Conservation (phyloP, 306 rosid genomes). For the Malus sieversii region DNA sequence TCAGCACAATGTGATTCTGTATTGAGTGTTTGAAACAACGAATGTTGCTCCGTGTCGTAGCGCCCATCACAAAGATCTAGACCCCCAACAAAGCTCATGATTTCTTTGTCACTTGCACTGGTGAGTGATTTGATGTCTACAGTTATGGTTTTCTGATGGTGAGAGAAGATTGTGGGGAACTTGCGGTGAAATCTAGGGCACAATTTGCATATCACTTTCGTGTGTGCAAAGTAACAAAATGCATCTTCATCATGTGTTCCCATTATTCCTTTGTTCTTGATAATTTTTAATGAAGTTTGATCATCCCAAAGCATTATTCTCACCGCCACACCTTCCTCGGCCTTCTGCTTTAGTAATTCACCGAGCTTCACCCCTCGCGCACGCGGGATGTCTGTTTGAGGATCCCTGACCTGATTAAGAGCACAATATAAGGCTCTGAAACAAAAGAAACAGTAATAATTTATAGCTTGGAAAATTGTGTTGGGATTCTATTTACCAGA, state of each 20-base stretch:
- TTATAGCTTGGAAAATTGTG: neutral
- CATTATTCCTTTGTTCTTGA: slow-evolving; percentile 82
- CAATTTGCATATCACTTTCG: slow-evolving; percentile 74
- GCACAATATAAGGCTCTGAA: neutral
- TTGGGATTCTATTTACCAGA: slow-evolving; percentile 47
- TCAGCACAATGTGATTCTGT: slow-evolving; percentile 50
- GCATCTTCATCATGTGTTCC: slow-evolving; percentile 81
- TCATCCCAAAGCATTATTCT: slow-evolving; percentile 93
- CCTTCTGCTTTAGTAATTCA: slow-evolving; percentile 68
- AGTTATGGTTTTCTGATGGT: slow-evolving; percentile 79
- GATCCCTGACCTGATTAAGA: slow-evolving; percentile 71
- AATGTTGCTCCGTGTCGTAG: slow-evolving; percentile 79
- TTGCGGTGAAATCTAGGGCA: slow-evolving; percentile 62
- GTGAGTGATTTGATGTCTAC: slow-evolving; percentile 45
- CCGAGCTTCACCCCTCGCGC: slow-evolving; percentile 81
- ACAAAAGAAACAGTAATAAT: neutral
- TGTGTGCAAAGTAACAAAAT: slow-evolving; percentile 51
- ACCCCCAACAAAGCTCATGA: slow-evolving; percentile 83
- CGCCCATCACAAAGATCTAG: slow-evolving; percentile 84
- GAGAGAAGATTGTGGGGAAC: slow-evolving; percentile 74
- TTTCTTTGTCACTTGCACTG: slow-evolving; percentile 45
- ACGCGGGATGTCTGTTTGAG: slow-evolving; percentile 59
- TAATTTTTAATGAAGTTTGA: slow-evolving; percentile 71
- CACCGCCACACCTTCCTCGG: slow-evolving; percentile 92
- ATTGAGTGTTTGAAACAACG: slow-evolving; percentile 58